phyloP scores from a whole-genome alignment of 2,329 filamentous ascomycete genomes.

The Diplodia intermedia region DNA sequence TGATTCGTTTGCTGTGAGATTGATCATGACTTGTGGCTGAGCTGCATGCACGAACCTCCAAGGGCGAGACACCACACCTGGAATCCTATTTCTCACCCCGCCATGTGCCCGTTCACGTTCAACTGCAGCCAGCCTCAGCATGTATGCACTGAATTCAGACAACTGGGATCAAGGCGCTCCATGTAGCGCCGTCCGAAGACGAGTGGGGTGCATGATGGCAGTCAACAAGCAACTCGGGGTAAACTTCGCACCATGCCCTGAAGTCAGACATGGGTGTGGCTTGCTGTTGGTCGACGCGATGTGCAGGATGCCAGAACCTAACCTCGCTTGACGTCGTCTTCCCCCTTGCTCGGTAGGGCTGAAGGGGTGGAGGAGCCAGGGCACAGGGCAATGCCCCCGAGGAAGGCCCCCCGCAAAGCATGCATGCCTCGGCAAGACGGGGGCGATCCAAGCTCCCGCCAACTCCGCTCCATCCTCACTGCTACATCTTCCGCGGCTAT shows the following conservation, averaged over 20 bases:
- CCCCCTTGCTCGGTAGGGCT: background rate
- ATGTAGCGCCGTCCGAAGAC: background rate
- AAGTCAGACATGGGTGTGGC: background rate
- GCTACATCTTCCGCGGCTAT: constrained; percentile 13
- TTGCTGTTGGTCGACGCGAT: background rate
- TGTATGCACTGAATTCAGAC: background rate
- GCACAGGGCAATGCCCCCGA: background rate
- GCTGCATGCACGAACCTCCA: background rate
- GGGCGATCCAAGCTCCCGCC: constrained; percentile 23
- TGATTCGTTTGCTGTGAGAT: background rate
- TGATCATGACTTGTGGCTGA: background rate
- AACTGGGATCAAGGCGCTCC: background rate
- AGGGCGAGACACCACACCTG: background rate
- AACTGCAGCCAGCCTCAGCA: background rate
- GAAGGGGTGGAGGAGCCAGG: background rate
- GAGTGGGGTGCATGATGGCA: background rate
- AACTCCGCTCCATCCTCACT: constrained; percentile 9
- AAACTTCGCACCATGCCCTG: background rate
- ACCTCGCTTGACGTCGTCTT: background rate
- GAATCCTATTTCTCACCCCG: background rate
- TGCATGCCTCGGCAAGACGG: constrained; percentile 19
- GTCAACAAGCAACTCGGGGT: background rate
- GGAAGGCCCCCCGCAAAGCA: constrained; percentile 17
- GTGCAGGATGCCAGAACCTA: background rate
- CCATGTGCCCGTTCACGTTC: background rate